These are phyloP conservation scores for Guyanaporus albipodus DNA, from an alignment of 768 basidiomycete species.

Conservation along the genomic window DNA sequence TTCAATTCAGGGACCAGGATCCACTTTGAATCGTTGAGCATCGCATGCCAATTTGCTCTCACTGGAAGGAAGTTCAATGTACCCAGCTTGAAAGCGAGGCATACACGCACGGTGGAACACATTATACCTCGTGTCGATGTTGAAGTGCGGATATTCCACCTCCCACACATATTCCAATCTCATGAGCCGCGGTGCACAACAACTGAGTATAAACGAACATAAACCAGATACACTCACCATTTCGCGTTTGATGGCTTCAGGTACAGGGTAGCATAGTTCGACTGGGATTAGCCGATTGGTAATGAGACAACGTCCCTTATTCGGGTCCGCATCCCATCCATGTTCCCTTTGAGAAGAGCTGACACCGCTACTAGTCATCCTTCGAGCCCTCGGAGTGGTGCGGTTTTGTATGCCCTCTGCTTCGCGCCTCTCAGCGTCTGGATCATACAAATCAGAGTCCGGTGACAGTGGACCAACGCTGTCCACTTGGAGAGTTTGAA, in stretches of 20 bases:
- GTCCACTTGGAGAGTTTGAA: not conserved
- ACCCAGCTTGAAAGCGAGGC: no score
- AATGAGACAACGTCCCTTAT: not conserved
- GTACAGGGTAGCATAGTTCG: not conserved
- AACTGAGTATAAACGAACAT: not conserved
- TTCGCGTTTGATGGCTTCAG: not conserved
- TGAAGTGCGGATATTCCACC: not conserved
- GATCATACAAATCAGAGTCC: no score
- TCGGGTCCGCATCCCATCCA: not conserved
- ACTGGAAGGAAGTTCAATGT: no score
- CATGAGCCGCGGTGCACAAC: not conserved
- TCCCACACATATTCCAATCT: slow-evolving; percentile 1
- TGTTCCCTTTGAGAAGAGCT: no score
- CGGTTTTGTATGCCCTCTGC: no score
- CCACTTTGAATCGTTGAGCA: no score
- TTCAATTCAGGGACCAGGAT: no score
- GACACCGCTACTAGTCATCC: no score
- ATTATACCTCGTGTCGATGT: not conserved
- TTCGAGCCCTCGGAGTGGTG: no score
- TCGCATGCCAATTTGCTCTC: no score
- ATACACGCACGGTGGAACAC: not conserved
- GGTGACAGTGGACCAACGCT: not conserved
- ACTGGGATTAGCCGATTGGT: not conserved
- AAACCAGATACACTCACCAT: not conserved
- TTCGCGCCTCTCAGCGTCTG: no score